Evolutionary conservation across 164 flowering plant genomes (phyloP).

Genomic region (Umbellularia californica): DNA sequence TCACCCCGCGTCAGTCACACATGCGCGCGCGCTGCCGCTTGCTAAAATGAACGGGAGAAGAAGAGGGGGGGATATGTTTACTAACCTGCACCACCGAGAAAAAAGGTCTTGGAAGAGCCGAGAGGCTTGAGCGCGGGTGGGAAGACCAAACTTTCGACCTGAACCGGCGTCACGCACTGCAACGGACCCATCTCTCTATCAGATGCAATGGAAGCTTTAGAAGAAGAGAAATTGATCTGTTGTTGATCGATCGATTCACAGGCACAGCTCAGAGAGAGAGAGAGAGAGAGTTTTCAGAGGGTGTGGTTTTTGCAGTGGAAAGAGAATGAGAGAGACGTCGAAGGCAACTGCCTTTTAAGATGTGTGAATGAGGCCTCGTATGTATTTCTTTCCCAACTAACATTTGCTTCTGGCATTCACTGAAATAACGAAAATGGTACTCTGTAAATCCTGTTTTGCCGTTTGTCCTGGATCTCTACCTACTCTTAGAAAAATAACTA

Average conservation of each 20-base stretch:
- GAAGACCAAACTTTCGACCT: slow-evolving; percentile 45
- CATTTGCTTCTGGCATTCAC: not conserved
- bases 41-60: not conserved
- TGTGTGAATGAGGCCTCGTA: not conserved
- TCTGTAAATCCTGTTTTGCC: no score
- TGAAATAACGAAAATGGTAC: not conserved
- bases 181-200: slow-evolving; percentile 7
- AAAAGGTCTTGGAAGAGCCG: slow-evolving; percentile 44
- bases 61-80: not conserved
- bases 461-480: no score
- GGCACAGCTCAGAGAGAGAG: not conserved
- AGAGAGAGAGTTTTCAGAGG: not conserved
- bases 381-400: not conserved
- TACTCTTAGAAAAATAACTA: no score
- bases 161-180: slow-evolving; percentile 28
- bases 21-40: not conserved
- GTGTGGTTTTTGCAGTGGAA: not conserved
- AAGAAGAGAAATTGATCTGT: no score
- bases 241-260: not conserved
- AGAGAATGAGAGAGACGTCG: not conserved
- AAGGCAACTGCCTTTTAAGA: not conserved
- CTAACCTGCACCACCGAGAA: slow-evolving; percentile 88
- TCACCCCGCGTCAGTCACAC: not conserved
- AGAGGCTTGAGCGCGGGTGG: slow-evolving; percentile 54
- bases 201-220: no score